These are phyloP conservation scores for Aspergillus pseudoglaucus DNA, from an alignment of 2,329 filamentous ascomycete genomes.

Conservation along the genomic window DNA sequence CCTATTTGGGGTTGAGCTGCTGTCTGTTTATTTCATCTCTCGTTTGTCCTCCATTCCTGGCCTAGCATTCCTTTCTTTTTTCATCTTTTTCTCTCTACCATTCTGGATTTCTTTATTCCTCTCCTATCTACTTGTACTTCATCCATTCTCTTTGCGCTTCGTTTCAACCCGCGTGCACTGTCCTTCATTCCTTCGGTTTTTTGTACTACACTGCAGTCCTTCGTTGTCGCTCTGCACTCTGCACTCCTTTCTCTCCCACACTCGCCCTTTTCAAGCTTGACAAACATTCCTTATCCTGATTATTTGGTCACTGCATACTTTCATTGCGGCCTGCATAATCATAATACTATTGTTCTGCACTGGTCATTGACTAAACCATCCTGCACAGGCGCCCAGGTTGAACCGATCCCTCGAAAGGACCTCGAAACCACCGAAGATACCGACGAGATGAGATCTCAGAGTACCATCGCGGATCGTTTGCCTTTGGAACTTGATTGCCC, in stretches of 20 bases:
- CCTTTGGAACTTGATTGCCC: constrained; percentile 34
- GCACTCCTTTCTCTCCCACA: constrained; percentile 1
- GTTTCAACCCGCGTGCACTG: constrained; percentile 6
- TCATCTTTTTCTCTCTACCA: constrained; percentile 15
- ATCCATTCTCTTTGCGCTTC: constrained; percentile 4
- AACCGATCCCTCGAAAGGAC: constrained; percentile 19
- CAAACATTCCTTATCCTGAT: neutral
- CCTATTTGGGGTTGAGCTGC: constrained; percentile 22
- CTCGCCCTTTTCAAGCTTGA: constrained; percentile 1
- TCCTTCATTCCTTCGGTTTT: constrained; percentile 17
- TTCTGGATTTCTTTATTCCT: constrained; percentile 10
- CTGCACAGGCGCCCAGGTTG: constrained; percentile 24
- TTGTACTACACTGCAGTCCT: constrained; percentile 8
- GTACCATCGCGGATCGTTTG: constrained; percentile 20
- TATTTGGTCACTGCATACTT: constrained; percentile 4
- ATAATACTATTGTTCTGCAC: neutral
- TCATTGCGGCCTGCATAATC: neutral
- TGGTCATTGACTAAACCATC: constrained; percentile 14
- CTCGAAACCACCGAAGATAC: constrained; percentile 23
- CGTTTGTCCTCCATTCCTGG: constrained; percentile 26
- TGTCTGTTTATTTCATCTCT: constrained; percentile 38
- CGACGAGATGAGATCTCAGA: constrained; percentile 35
- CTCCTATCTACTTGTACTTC: constrained; percentile 11
- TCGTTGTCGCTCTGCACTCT: constrained; percentile 7
- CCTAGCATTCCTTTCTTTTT: constrained; percentile 7